phyloP scores from a whole-genome alignment of 1,139 yeast genomes.

The Candida neerlandica region DNA sequence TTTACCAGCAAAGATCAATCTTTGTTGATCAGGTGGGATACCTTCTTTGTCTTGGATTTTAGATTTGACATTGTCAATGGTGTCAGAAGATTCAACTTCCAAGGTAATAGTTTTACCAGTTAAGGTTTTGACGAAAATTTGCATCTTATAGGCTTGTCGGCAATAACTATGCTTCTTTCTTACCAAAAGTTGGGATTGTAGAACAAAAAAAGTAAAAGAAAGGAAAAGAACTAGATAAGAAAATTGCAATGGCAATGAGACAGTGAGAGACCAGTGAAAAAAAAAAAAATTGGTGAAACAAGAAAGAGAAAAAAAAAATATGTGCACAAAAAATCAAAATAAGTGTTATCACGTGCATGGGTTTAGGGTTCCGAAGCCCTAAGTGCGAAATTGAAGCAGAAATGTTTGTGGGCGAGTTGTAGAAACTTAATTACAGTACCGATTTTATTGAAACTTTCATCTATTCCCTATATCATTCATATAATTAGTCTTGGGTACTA shows the following conservation, averaged over 20 bases:
- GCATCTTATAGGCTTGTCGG: constrained; percentile 68
- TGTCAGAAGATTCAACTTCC: constrained; percentile 99
- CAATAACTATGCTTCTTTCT: constrained; percentile 52
- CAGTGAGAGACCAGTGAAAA: not conserved
- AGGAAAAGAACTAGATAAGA: not conserved
- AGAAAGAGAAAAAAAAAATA: not conserved
- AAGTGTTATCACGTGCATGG: constrained; percentile 2
- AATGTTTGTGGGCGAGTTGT: no score
- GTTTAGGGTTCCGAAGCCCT: constrained; percentile 4
- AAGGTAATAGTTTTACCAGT: constrained; percentile 99
- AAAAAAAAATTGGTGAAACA: not conserved
- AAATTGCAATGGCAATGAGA: constrained; percentile 1
- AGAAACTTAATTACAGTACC: no score
- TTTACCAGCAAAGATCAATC: constrained; percentile 99
- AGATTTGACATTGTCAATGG: constrained; percentile 98
- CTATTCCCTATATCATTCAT: no score
- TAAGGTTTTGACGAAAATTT: constrained; percentile 97
- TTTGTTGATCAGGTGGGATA: constrained; percentile 99
- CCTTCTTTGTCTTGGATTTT: constrained; percentile 99
- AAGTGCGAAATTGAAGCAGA: not conserved
- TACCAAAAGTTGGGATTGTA: constrained; percentile 32
- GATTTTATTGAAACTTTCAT: no score
- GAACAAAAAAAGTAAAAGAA: constrained; percentile 10
- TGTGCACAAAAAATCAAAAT: not conserved
- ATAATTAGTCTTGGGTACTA: no score